Evolutionary conservation across 345 rosid species (phyloP), one percentile per base, ranked within the genome.

Genomic region (Brassica juncea): DNA sequence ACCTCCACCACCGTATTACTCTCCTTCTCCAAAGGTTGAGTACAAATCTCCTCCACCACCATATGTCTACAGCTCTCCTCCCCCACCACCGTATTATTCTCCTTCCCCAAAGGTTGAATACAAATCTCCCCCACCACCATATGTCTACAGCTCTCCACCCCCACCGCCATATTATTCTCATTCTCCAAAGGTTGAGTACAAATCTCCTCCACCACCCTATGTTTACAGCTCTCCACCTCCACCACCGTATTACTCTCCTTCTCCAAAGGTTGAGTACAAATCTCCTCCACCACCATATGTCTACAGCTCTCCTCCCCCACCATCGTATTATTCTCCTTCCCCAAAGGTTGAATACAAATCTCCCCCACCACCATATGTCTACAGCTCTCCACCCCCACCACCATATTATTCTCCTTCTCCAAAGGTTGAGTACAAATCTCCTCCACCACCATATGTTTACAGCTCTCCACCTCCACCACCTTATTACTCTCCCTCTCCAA

Each of bases 221-320:
- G 67, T 62, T 2, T 62, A 64, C 68, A 15, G 2, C 0, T 64
- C 68, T 3, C 68, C 68, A 65, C 70, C 70, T 0, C 70, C 70
- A 16, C 52, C 70, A 8, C 6, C 30, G 0, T 54, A 54, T 54
- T 66, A 66, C 15, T 66, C 52, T 35, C 70, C 30, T 66, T 66
- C 52, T 9, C 70, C 70, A 19, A 35, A 34, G 30, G 52, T 12
- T 0, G 70, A 66, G 12, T 66, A 66, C 70, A 66, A 66, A 66
- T 66, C 70, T 66, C 70, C 70, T 16, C 70, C 70, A 2, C 70
- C 70, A 66, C 68, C 68, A 1, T 64, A 64, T 8, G 68, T 64
- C 68, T 64, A 64, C 27, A 32, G 14, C 8, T 65, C 69, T 0
- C 69, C 69, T 3, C 69, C 69, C 1, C 61, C 61, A 3, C 68